Evolutionary conservation across 306 rosid species (phyloP), one percentile per base, ranked within the genome.

Genomic region (Urtica urens): DNA sequence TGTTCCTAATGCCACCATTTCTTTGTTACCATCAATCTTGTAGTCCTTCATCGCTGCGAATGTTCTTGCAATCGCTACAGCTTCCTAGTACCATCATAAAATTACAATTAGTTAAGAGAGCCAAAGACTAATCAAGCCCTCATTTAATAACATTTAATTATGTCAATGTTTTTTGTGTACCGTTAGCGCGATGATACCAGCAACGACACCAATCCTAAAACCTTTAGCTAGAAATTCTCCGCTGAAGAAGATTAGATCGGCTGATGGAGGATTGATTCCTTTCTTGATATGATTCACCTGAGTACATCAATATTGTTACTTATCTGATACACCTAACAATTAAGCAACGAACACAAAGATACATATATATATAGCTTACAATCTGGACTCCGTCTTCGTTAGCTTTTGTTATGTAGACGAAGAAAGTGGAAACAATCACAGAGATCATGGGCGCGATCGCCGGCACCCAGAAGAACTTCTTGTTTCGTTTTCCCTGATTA

Each of bases 1-100:
- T 6, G 93, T 71, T 59, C 97, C 97, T 34, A 84, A 15, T 42
- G 97, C 97, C 40, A 90, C 74, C 97, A 90, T 90, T 72, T 90
- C 97, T 70, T 76, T 72, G 77, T 84, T 90, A 10, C 97, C 95
- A 46, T 90, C 80, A 3, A 90, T 19, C 45, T 77, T 54, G 50
- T 90, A 90, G 77, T 79, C 87, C 66, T 77, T 84, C 70, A 72
- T 55, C 16, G 79, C 62, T 28, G 95, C 95, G 71, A 90, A 90
- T 43, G 97, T 90, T 78, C 95, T 90, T 23, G 72, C 97, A 62
- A 90, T 84, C 3, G 97, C 95, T 37, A 84, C 74, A 28, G 84
- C 97, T 84, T 90, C 97, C 95, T 88, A 18, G 18, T 4, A 39
- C 38, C 8, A 11, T 23, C 7, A 3, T 14, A 35, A 33, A 0